Conservation (phyloP, 2,329 filamentous ascomycete genomes). For the Stromatinia cepivora region DNA sequence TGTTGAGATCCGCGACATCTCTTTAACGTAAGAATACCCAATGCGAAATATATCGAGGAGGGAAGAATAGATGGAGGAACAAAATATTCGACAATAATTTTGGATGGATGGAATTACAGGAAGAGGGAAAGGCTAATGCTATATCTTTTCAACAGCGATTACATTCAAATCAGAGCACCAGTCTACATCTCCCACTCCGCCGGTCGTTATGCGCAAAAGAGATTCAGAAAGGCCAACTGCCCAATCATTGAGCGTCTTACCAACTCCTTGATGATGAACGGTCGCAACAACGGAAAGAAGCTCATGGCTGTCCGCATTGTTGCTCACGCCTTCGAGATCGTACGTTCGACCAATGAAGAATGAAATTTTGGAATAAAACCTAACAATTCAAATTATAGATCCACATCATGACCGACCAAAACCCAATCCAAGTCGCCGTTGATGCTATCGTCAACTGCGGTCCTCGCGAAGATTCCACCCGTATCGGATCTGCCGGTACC, state of each 20-base stretch:
- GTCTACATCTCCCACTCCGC: conserved; percentile 99
- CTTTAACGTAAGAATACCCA: conserved; percentile 81
- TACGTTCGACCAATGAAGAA: conserved; percentile 55
- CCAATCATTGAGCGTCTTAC: conserved; percentile 99
- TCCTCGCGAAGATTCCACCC: conserved; percentile 98
- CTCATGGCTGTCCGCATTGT: conserved; percentile 99
- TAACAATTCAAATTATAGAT: conserved; percentile 58
- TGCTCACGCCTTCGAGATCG: conserved; percentile 98
- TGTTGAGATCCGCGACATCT: conserved; percentile 99
- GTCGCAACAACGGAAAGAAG: conserved; percentile 99
- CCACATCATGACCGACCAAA: conserved; percentile 99
- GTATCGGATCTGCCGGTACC: conserved; percentile 99
- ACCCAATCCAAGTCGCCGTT: conserved; percentile 99
- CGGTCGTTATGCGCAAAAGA: conserved; percentile 97
- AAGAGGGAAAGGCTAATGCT: conserved; percentile 22
- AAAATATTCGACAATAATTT: conserved; percentile 15
- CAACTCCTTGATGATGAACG: conserved; percentile 99
- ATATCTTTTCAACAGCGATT: conserved; percentile 68
- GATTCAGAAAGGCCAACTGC: conserved; percentile 99
- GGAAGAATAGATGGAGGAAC: neutral
- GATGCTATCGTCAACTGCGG: conserved; percentile 99
- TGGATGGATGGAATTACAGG: conserved; percentile 38
- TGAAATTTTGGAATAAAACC: conserved; percentile 19
- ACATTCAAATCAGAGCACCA: conserved; percentile 98
- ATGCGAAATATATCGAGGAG: conserved; percentile 15